Base-by-base conservation (phyloP, 495 filamentous ascomycete species). In the Penicillium coprophilum region DNA sequence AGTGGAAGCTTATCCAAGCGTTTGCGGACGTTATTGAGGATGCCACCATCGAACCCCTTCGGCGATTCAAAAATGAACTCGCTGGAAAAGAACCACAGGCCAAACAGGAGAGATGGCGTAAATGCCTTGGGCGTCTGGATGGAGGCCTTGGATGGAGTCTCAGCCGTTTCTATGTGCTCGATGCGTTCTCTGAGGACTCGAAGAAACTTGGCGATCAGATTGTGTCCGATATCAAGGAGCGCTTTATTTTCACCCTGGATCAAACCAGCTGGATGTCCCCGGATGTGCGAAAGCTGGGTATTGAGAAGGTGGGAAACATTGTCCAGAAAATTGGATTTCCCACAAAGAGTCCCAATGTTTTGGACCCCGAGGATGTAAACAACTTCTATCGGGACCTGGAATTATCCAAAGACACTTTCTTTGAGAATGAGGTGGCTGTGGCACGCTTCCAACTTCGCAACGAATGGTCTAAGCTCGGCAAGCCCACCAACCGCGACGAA, bases 321-420 rank as follows among this genome's bases (percentile, higher is more conserved):
- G 71, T 82, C 30, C 85, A 89, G 66, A 88, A 90, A 62, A 89
- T 91, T 40, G 88, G 87, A 4, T 91, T 85, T 66, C 87, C 85
- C 10, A 86, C 83, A 21, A 80, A 81, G 46, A 84, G 79, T 51
- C 85, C 86, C 2, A 77, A 88, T 61, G 78, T 89, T 50, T 74
- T 80, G 59, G 77, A 88, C 51, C 78, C 84, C 11, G 69, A 75
- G 1, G 78, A 78, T 34, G 71, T 89, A 8, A 72, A 80, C 38
- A 65, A 79, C 7, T 88, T 84, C 62, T 91, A 91, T 66, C 62
- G 69, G 8, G 64, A 65, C 17, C 65, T 88, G 38, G 70, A 79
- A 21, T 72, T 90, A 45, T 75, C 80, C 0, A 69, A 75, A 12
- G 62, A 74, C 5, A 74, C 72, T 1, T 85, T 79, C 70, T 90